Conservation (phyloP, 2,329 filamentous ascomycete species). For the Sphaerulina musiva region DNA sequence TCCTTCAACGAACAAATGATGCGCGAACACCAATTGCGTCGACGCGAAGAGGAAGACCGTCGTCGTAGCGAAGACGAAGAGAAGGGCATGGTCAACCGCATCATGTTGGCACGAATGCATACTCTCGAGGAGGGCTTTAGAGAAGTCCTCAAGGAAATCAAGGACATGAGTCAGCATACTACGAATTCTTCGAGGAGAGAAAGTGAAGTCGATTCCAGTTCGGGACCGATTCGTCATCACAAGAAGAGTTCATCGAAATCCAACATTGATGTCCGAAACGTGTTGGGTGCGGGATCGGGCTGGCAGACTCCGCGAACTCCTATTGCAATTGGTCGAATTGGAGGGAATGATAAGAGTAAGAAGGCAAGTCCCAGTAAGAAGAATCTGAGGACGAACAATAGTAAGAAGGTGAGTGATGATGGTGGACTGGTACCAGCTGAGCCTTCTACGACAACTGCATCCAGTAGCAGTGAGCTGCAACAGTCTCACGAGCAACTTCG, state of each 20-base stretch:
- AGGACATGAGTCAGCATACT: conserved; percentile 25
- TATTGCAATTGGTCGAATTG: conserved; percentile 18
- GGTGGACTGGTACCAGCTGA: conserved; percentile 13
- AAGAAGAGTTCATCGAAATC: conserved; percentile 12
- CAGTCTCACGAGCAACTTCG: conserved; percentile 7
- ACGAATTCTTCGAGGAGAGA: conserved; percentile 25
- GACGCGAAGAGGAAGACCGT: conserved; percentile 35
- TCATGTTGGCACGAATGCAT: conserved; percentile 86
- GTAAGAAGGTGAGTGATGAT: conserved; percentile 20
- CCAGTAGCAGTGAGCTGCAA: conserved; percentile 8
- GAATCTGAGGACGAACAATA: conserved; percentile 9
- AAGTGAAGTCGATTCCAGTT: conserved; percentile 26
- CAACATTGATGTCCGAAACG: conserved; percentile 17
- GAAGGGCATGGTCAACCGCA: conserved; percentile 67
- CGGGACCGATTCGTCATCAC: not conserved
- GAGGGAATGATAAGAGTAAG: conserved; percentile 22
- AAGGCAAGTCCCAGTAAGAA: conserved; percentile 27
- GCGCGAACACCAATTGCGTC: conserved; percentile 48
- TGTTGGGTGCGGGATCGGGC: conserved; percentile 5
- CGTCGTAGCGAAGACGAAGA: conserved; percentile 42
- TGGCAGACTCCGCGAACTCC: conserved; percentile 25
- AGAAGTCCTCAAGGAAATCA: conserved; percentile 48
- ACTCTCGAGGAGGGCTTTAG: conserved; percentile 85
- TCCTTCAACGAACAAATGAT: conserved; percentile 46
- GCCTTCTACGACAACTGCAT: conserved; percentile 3